These are phyloP conservation scores for Hirsutella rhossiliensis DNA, from an alignment of 2,329 filamentous ascomycete genomes.

Conservation along the genomic window DNA sequence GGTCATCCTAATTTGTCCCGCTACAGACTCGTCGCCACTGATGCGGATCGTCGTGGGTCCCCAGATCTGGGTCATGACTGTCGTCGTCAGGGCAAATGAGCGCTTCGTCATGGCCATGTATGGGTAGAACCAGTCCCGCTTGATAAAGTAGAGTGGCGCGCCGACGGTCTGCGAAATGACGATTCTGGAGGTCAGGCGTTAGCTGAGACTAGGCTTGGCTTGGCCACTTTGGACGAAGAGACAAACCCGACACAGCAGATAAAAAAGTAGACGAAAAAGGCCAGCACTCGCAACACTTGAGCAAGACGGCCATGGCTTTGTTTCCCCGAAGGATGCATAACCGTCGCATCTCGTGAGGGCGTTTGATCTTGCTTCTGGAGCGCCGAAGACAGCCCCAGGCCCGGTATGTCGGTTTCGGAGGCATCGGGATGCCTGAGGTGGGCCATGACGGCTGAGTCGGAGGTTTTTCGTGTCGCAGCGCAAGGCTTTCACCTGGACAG, in stretches of 20 bases:
- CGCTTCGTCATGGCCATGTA: conserved; percentile 85
- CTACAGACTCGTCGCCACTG: conserved; percentile 71
- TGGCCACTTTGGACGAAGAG: neutral
- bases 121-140: conserved; percentile 67
- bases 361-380: neutral
- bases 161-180: conserved; percentile 65
- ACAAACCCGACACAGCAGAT: conserved; percentile 35
- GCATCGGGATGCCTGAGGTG: conserved; percentile 9
- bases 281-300: conserved; percentile 39
- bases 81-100: conserved; percentile 67
- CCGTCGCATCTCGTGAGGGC: too few relatives aligned
- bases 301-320: conserved; percentile 36
- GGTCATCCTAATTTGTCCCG: conserved; percentile 59
- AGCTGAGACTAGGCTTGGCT: neutral
- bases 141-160: conserved; percentile 61
- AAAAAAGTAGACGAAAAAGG: conserved; percentile 31
- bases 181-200: conserved; percentile 31
- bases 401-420: conserved; percentile 7
- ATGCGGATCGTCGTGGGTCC: conserved; percentile 73
- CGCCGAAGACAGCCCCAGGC: neutral
- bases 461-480: neutral
- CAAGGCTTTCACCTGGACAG: too few relatives aligned
- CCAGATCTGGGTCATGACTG: conserved; percentile 76
- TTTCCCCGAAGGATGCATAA: conserved; percentile 41
- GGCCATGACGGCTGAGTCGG: conserved; percentile 12